These are phyloP conservation scores for Podospora didyma DNA, from an alignment of 495 filamentous ascomycete species.

Conservation along the genomic window DNA sequence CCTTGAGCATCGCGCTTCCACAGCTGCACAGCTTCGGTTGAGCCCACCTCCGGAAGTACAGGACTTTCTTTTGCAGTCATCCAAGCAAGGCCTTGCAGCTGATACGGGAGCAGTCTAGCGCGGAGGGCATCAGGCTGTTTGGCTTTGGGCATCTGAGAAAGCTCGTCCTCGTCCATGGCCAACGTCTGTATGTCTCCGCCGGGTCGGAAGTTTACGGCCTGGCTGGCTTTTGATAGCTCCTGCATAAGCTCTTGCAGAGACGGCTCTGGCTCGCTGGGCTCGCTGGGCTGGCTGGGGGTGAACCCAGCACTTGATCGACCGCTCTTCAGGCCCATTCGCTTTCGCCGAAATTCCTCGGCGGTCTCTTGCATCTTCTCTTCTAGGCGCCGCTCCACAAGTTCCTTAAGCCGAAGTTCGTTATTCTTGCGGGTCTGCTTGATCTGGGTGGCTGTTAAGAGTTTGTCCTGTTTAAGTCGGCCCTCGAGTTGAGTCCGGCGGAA, in stretches of 20 bases:
- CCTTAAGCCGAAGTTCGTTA: constrained; percentile 42
- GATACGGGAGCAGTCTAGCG: constrained; percentile 73
- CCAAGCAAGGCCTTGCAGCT: constrained; percentile 83
- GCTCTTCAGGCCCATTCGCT: constrained; percentile 30
- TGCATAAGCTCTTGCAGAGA: constrained; percentile 60
- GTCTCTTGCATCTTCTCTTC: too few relatives aligned
- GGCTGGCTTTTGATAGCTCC: constrained; percentile 41
- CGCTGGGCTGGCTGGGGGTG: constrained; percentile 23
- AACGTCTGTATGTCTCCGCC: constrained; percentile 66
- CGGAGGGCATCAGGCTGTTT: constrained; percentile 58
- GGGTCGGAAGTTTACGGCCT: constrained; percentile 50
- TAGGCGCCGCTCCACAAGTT: constrained; percentile 24
- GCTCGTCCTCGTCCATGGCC: constrained; percentile 65
- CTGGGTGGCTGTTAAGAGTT: constrained; percentile 43
- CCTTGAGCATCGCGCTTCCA: constrained; percentile 61
- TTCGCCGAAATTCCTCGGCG: constrained; percentile 45
- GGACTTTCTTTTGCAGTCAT: constrained; percentile 74
- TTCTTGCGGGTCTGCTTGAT: constrained; percentile 47
- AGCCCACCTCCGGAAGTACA: constrained; percentile 55
- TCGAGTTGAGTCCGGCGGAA: constrained; percentile 48
- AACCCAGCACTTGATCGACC: constrained; percentile 31
- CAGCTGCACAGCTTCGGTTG: constrained; percentile 67
- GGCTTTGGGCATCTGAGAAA: constrained; percentile 72
- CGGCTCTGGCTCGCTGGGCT: constrained; percentile 36
- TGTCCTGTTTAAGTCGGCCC: constrained; percentile 58